Base-by-base conservation (phyloP, 2,329 filamentous ascomycete species). In the Albophoma yamanashiensis region DNA sequence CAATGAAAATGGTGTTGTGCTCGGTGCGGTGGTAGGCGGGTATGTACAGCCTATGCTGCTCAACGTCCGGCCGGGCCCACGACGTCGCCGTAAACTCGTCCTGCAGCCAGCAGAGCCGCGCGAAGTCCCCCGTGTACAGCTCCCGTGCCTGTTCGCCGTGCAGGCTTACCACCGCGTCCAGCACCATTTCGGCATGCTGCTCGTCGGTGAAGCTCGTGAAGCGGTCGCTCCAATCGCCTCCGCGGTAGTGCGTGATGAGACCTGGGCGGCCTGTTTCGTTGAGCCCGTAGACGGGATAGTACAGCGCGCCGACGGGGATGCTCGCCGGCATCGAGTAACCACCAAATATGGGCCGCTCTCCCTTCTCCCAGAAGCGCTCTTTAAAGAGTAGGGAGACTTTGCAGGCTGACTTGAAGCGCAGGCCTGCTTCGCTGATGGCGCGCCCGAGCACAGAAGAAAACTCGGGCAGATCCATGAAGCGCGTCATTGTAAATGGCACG, bases 21-120 rank as follows among this genome's bases (percentile, higher is more conserved):
- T 86, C 82, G 0, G 83, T 86, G 63, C 82, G 75, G 63, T 82
- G 85, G 64, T 84, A 87, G 0, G 82, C 80, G 0, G 84, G 83
- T 2, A 87, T 70, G 61, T 83, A 86, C 6, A 86, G 65, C 39
- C 85, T 76, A 63, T 86, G 82, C 67, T 85, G 83, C 0, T 78
- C 78, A 1, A 81, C 73, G 0, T 74, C 68, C 0, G 82, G 82
- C 34, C 71, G 66, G 0, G 79, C 76, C 79, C 82, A 87, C 2
- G 80, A 79, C 31, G 81, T 82, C 1, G 79, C 81, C 61, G 84
- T 78, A 59, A 82, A 78, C 64, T 82, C 77, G 52, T 85, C 79
- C 1, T 75, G 66, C 60, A 82, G 76, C 83, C 83, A 86, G 68
- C 83, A 86, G 53, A 80, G 79, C 0, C 83, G 76, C n/a, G 82